Evolutionary conservation across 2,329 filamentous ascomycete species (phyloP).

Genomic region (Onygenales sp.): DNA sequence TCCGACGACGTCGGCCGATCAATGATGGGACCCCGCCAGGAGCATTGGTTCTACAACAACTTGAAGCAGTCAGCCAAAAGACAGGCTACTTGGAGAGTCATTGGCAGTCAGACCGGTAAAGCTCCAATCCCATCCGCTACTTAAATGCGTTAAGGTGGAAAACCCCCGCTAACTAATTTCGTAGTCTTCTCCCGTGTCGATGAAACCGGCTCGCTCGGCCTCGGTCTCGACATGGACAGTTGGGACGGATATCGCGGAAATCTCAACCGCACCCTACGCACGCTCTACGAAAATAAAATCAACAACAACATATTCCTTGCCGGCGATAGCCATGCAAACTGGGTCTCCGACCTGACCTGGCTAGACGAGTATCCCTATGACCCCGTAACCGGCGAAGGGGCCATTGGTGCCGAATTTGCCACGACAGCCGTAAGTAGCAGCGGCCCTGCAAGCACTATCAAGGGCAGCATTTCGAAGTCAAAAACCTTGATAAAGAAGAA

Average conservation of each 20-base stretch:
- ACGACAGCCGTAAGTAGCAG: constrained; percentile 57
- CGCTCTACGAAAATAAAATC: constrained; percentile 60
- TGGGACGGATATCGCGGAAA: constrained; percentile 54
- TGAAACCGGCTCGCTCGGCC: constrained; percentile 11
- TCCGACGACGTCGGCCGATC: constrained; percentile 57
- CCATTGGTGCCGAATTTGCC: constrained; percentile 55
- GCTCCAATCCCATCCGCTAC: not conserved
- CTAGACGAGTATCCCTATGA: constrained; percentile 43
- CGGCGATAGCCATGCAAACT: constrained; percentile 60
- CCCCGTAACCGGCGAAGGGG: constrained; percentile 41
- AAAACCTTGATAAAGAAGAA: constrained; percentile 40
- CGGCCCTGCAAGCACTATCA: constrained; percentile 46
- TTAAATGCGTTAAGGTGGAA: not conserved
- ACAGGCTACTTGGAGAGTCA: constrained; percentile 58
- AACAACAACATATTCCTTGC: constrained; percentile 63
- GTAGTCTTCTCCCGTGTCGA: constrained; percentile 16
- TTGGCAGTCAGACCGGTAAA: constrained; percentile 54
- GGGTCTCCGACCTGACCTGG: constrained; percentile 53
- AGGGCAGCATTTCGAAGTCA: constrained; percentile 39
- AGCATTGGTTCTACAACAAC: constrained; percentile 61
- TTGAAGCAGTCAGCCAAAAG: constrained; percentile 49
- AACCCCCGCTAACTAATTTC: not conserved
- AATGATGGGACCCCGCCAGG: constrained; percentile 63
- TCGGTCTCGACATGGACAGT: not conserved
- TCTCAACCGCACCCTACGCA: constrained; percentile 58